Percentiles rank a stretch among this genome's conserved stretches.
These are phyloP conservation scores for Coniochaeta sp. DNA, from an alignment of 2,329 filamentous ascomycete species.

Conservation along the genomic window DNA sequence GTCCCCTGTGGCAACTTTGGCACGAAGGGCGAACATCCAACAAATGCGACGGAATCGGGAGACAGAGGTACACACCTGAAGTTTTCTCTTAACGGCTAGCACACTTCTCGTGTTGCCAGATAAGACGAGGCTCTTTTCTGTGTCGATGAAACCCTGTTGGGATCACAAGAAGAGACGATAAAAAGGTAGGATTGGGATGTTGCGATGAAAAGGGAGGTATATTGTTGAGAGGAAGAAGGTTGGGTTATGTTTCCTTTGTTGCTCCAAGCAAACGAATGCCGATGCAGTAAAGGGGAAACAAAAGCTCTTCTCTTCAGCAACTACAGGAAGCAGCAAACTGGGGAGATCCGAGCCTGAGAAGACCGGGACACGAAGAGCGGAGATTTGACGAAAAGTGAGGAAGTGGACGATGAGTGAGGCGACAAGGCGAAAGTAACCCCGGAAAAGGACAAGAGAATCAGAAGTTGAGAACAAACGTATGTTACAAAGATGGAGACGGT, in stretches of 20 bases:
- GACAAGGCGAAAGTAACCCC: no score
- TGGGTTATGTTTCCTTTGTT: not conserved
- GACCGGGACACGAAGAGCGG: not conserved
- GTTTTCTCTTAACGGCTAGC: not conserved
- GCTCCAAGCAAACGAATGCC: conserved; percentile 1
- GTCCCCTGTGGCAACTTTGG: not conserved
- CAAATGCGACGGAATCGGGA: not conserved
- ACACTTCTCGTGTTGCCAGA: not conserved
- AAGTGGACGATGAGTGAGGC: no score
- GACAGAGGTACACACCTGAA: not conserved
- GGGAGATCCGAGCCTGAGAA: not conserved
- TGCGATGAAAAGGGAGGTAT: not conserved
- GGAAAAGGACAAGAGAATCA: no score
- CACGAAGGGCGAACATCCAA: no score
- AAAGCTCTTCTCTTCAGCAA: not conserved
- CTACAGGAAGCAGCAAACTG: not conserved
- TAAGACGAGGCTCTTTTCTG: no score
- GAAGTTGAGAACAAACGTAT: no score
- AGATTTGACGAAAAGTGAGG: not conserved
- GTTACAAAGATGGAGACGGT: conserved; percentile 9
- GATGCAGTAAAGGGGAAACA: not conserved
- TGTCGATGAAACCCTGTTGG: not conserved
- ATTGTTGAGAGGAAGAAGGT: not conserved
- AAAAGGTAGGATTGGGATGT: not conserved
- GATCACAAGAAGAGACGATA: not conserved